A percentile compares a stretch with the other conserved stretches of the same genome.
Conservation (phyloP, 2,329 filamentous ascomycete species). For the Magnaporthiopsis rhizophila region DNA sequence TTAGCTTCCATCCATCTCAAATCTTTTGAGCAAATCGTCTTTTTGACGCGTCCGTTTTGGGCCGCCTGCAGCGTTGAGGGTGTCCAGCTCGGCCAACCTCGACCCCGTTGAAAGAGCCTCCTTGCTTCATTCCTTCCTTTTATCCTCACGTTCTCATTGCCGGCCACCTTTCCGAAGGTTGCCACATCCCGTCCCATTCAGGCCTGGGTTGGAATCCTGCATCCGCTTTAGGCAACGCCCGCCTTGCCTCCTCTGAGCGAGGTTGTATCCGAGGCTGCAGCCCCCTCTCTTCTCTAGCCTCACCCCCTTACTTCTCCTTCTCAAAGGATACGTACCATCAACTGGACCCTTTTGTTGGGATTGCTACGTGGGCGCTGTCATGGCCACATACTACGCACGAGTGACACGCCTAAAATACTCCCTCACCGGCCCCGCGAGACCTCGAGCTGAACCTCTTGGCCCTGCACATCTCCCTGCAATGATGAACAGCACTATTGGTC, state of each 20-base stretch:
- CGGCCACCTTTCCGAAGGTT: background rate
- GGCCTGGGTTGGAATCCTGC: background rate
- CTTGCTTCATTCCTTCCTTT: background rate
- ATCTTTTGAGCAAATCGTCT: background rate
- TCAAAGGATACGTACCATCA: too few species aligned
- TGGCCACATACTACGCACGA: too few species aligned
- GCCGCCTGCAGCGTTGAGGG: background rate
- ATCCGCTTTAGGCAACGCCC: background rate
- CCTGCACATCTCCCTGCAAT: background rate
- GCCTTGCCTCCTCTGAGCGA: background rate
- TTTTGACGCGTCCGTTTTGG: background rate
- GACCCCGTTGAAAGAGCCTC: background rate
- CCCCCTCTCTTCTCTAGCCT: background rate
- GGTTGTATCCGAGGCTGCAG: background rate
- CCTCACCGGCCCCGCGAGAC: background rate
- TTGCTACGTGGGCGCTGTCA: background rate
- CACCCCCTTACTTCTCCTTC: background rate
- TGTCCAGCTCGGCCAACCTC: background rate
- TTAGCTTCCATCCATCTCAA: too few species aligned
- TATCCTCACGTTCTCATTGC: background rate
- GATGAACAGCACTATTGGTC: background rate
- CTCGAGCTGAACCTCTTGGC: background rate
- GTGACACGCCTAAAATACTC: background rate
- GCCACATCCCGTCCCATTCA: background rate
- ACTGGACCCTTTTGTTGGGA: background rate